Evolutionary conservation across 148 eudicot species (phyloP), one percentile per base, ranked within the genome.

Genomic region (Nyssa sinensis): DNA sequence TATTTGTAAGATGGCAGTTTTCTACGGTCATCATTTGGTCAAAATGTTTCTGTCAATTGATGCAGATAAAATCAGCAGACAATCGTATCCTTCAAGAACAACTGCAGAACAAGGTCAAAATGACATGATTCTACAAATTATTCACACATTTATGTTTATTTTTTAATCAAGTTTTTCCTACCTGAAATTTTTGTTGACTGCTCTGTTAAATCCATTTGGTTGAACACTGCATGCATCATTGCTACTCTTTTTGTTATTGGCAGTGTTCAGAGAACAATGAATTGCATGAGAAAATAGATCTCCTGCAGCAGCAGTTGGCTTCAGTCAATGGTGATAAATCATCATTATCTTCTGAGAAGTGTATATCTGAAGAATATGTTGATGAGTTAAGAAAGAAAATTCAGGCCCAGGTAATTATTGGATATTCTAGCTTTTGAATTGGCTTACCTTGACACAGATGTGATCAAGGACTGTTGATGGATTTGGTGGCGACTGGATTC

Each of bases 61-160:
- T 84, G 81, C 89, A 95, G 98, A 86, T 95, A 34, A 93, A 83
- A 83, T 71, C 94, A 66, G 99, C 99, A 47, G 99, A 95, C 74
- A 95, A 95, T 69, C 90, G 97, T 47, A 81, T 95, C 59, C 97
- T 95, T 62, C 97, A 93, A 72, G 99, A 95, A 82, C 98, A 95
- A 78, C 86, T 95, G 76, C 89, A 91, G 74, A 86, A 87, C 66
- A 93, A 95, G 99, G 99, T 95, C 30, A 67, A 61, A 31, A 53
- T 65, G 23, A 6, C 37, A 51, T 32, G 29, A 24, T 11, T 47
- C 65, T 62, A 62, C 12, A 19, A 27, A 21, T 59, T 19, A 29
- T 35, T 34, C 13, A 12, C 41, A 61, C 16, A 4, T n/a, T 12
- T 58, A 34, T 55, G n/a, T 23, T 58, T 53, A 1, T 60, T 39